phyloP scores from a whole-genome alignment of 1,284 basidiomycete genomes.

The Sporisorium iseilematis-ciliati region DNA sequence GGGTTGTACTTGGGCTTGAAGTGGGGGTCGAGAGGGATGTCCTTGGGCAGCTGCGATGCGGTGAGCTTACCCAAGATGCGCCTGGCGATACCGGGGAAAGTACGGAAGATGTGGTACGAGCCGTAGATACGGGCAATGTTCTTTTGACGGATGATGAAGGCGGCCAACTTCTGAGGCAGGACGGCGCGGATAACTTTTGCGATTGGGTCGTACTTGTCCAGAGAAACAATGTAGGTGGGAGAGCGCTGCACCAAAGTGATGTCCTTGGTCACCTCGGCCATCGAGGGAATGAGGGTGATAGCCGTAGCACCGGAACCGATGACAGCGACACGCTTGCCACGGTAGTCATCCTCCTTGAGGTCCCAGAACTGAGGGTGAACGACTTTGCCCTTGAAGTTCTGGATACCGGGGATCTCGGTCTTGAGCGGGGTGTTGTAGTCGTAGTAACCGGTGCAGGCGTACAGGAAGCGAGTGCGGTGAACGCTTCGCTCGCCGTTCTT shows the following conservation, averaged over 20 bases:
- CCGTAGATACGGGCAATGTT: conserved; percentile 59
- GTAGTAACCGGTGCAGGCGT: conserved; percentile 66
- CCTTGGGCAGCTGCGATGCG: conserved; percentile 54
- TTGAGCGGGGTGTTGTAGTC: conserved; percentile 60
- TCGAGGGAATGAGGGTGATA: conserved; percentile 64
- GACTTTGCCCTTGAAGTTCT: conserved; percentile 64
- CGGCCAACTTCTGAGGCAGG: conserved; percentile 49
- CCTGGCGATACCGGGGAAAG: conserved; percentile 60
- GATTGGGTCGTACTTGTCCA: conserved; percentile 60
- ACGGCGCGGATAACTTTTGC: conserved; percentile 55
- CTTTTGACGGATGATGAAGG: conserved; percentile 53
- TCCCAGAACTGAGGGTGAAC: conserved; percentile 67
- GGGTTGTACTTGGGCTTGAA: conserved; percentile 69
- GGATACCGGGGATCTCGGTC: conserved; percentile 62
- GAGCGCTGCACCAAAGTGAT: conserved; percentile 69
- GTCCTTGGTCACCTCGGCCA: conserved; percentile 55
- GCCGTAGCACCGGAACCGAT: conserved; percentile 68
- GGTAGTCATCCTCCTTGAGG: conserved; percentile 57
- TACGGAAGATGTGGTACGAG: conserved; percentile 64
- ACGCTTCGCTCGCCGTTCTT: conserved; percentile 36
- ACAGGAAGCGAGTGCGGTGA: conserved; percentile 53
- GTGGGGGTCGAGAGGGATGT: conserved; percentile 68
- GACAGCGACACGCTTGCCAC: conserved; percentile 66
- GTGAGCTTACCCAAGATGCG: conserved; percentile 48
- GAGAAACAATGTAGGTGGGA: conserved; percentile 64